Conservation (phyloP, 768 basidiomycete genomes). For the Tylopilus plumbeoviolaceoides region DNA sequence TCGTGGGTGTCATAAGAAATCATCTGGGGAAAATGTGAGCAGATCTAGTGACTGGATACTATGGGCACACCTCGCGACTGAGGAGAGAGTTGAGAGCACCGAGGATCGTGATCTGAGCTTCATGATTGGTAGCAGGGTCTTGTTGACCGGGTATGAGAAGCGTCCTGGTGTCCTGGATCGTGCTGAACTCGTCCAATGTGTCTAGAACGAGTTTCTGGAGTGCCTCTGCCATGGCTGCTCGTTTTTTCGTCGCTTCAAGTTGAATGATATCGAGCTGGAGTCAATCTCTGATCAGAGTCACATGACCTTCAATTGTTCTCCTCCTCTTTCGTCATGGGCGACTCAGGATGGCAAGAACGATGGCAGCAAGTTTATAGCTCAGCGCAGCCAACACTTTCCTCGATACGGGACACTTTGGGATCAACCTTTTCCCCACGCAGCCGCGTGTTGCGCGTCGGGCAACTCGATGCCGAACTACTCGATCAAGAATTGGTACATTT, state of each 20-base stretch:
- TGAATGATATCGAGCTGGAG: background rate
- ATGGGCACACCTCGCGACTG: slow-evolving; percentile 68
- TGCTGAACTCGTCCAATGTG: slow-evolving; percentile 51
- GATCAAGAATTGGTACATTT: slow-evolving; percentile 84
- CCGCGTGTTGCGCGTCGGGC: slow-evolving; percentile 76
- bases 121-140: slow-evolving; percentile 56
- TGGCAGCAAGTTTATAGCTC: slow-evolving; percentile 67
- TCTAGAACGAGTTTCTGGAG: slow-evolving; percentile 80
- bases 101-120: slow-evolving; percentile 79
- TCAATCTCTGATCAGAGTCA: slow-evolving; percentile 22
- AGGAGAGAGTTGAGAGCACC: slow-evolving; percentile 89
- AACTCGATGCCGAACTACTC: slow-evolving; percentile 87
- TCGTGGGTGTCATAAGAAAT: slow-evolving; percentile 78
- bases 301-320: slow-evolving; percentile 1
- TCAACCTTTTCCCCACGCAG: slow-evolving; percentile 29
- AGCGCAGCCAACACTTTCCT: slow-evolving; percentile 51
- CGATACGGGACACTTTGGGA: slow-evolving; percentile 41
- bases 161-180: slow-evolving; percentile 65
- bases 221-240: slow-evolving; percentile 58
- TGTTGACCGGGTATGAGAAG: slow-evolving; percentile 64
- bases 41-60: slow-evolving; percentile 2
- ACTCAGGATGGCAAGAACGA: slow-evolving; percentile 20
- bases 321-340: slow-evolving; percentile 10
- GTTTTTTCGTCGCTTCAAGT: background rate
- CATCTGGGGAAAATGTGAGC: slow-evolving; percentile 54